A percentile compares a stretch with the other conserved stretches of the same genome.
phyloP scores from a whole-genome alignment of 2,329 filamentous ascomycete species.

The Neonectria faginata region DNA sequence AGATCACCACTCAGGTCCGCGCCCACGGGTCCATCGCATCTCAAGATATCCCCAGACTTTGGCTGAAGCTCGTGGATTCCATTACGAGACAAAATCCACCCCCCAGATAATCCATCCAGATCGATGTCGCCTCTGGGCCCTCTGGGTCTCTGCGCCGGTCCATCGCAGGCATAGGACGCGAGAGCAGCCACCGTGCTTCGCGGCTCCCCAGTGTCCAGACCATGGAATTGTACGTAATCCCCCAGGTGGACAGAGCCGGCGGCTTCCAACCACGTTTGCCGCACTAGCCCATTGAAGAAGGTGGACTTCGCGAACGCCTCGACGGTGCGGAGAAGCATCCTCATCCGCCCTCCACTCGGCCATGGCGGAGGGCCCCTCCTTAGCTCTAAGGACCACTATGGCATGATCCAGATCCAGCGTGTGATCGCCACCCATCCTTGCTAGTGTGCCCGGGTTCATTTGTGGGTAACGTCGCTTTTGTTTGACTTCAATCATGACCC shows the following conservation, averaged over 20 bases:
- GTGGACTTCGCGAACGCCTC: conserved; percentile 15
- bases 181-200: conserved; percentile 4
- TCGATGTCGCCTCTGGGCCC: neutral
- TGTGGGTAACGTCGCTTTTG: conserved; percentile 25
- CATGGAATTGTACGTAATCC: conserved; percentile 6
- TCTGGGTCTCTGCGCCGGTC: neutral
- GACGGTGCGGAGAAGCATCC: conserved; percentile 20
- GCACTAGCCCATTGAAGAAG: conserved; percentile 23
- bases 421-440: conserved; percentile 24
- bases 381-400: conserved; percentile 6
- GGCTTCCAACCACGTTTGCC: conserved; percentile 13
- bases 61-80: conserved; percentile 11
- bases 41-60: conserved; percentile 30
- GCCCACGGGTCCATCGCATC: conserved; percentile 24
- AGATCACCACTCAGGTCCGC: conserved; percentile 14
- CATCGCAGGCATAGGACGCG: conserved; percentile 4
- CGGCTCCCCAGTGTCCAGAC: neutral
- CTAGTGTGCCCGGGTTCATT: conserved; percentile 17
- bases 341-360: conserved; percentile 14
- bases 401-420: conserved; percentile 17
- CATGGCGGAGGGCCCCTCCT: neutral
- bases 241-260: conserved; percentile 1
- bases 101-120: conserved; percentile 23
- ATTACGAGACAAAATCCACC: conserved; percentile 32
- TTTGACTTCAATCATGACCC: conserved; percentile 1